These are phyloP conservation scores for Chlorella sp. DNA, from an alignment of 139 green algal species.

Conservation along the genomic window DNA sequence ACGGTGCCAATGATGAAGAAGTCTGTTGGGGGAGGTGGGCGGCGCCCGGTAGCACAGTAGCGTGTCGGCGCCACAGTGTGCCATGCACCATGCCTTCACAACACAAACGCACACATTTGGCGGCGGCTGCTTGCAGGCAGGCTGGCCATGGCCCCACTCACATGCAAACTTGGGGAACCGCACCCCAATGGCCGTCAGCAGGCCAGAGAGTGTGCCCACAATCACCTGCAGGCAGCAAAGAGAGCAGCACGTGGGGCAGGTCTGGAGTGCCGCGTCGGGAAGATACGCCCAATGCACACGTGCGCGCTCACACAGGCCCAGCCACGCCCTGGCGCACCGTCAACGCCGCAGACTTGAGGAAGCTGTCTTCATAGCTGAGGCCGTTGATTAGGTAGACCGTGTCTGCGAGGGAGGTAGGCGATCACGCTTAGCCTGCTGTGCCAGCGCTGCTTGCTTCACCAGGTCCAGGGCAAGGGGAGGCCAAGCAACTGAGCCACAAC, in stretches of 20 bases:
- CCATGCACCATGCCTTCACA: too few relatives aligned
- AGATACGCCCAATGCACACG: too few relatives aligned
- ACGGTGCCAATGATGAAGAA: constrained; percentile 7
- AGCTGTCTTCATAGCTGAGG: constrained; percentile 6
- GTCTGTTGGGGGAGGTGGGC: not conserved
- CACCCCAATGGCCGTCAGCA: not conserved
- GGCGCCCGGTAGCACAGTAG: not conserved
- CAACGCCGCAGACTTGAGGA: constrained; percentile 10
- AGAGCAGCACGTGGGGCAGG: too few relatives aligned
- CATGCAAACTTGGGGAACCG: constrained; percentile 6
- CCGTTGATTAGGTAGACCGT: constrained; percentile 21
- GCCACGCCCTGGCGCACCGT: not conserved
- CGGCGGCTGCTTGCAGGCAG: not conserved
- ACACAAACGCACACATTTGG: too few relatives aligned
- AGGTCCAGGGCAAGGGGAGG: too few relatives aligned
- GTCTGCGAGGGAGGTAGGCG: not conserved
- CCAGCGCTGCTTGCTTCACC: too few relatives aligned
- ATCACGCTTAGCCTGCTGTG: too few relatives aligned
- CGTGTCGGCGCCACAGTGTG: too few relatives aligned
- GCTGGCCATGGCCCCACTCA: not conserved
- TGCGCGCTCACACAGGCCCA: too few relatives aligned
- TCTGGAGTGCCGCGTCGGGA: too few relatives aligned
- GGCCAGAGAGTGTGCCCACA: not conserved
- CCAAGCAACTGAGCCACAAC: too few relatives aligned
- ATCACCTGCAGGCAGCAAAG: too few relatives aligned